Percentiles rank a stretch among this genome's conserved stretches.
Conservation (phyloP, 768 basidiomycete genomes). For the Russula vinacea region DNA sequence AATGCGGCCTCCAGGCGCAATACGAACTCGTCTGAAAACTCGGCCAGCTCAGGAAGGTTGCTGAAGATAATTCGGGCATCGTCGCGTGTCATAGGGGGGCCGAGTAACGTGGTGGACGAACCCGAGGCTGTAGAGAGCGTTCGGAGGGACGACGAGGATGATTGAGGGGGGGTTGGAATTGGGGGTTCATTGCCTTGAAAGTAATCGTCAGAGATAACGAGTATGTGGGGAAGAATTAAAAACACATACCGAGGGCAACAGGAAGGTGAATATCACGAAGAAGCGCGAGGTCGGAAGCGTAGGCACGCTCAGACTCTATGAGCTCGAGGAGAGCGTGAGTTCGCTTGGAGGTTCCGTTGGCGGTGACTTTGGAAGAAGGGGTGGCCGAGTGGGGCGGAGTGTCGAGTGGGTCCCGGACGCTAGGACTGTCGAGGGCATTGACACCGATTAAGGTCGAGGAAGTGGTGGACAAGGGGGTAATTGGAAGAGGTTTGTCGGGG, state of each 20-base stretch:
- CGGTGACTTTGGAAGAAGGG: conserved; percentile 20
- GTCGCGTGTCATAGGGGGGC: conserved; percentile 65
- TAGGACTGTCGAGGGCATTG: conserved; percentile 23
- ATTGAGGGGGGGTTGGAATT: conserved; percentile 38
- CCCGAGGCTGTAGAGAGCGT: conserved; percentile 53
- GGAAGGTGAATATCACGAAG: conserved; percentile 78
- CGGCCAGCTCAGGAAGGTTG: conserved; percentile 72
- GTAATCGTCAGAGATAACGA: neutral
- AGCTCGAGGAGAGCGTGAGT: conserved; percentile 75
- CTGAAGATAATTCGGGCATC: conserved; percentile 71
- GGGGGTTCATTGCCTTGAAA: conserved; percentile 42
- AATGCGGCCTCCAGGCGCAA: conserved; percentile 64
- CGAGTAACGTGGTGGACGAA: conserved; percentile 39
- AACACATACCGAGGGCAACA: conserved; percentile 62
- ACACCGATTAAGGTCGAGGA: conserved; percentile 25
- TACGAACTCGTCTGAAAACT: conserved; percentile 64
- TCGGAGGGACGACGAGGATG: conserved; percentile 49
- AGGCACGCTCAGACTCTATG: conserved; percentile 74
- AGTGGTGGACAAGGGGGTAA: conserved; percentile 33
- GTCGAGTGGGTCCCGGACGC: conserved; percentile 13
- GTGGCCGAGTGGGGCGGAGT: conserved; percentile 26
- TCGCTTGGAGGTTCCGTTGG: conserved; percentile 54
- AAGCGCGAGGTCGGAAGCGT: conserved; percentile 78
- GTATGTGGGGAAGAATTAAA: neutral
- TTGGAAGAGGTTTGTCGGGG: conserved; percentile 38